These are phyloP conservation scores for Lycium barbarum DNA, from an alignment of 257 asterid species.

Conservation along the genomic window DNA sequence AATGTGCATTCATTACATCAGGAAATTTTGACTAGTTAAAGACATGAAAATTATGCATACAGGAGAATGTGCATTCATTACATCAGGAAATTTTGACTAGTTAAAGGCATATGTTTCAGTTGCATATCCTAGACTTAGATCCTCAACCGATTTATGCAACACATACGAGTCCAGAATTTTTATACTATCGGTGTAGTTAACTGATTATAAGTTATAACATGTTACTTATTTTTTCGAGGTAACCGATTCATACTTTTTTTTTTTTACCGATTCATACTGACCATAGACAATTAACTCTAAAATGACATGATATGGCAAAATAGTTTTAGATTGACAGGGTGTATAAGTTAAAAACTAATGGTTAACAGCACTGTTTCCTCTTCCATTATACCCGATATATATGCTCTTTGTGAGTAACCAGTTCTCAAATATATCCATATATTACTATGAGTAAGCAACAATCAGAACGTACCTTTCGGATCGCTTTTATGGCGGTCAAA, in stretches of 20 bases:
- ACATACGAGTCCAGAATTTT: no score
- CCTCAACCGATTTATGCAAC: not conserved
- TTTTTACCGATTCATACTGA: no score
- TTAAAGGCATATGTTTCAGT: no score
- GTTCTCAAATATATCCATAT: not conserved
- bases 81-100: no score
- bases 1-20: no score
- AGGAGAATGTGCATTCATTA: not conserved
- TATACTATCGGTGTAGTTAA: not conserved
- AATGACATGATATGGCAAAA: not conserved
- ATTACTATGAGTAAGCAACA: not conserved
- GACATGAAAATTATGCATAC: not conserved
- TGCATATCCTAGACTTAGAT: no score
- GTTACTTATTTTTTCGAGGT: not conserved
- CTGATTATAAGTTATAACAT: not conserved
- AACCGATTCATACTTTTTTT: no score
- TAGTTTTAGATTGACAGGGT: no score
- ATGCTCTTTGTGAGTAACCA: not conserved
- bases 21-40: no score
- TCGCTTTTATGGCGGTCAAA: constrained; percentile 62
- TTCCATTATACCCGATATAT: not conserved
- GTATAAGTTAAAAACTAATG: not conserved
- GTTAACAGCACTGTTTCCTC: not conserved
- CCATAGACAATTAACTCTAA: not conserved
- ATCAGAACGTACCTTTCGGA: constrained; percentile 63